Base-by-base conservation (phyloP, 495 filamentous ascomycete species). In the Wilcoxina mikolae region DNA sequence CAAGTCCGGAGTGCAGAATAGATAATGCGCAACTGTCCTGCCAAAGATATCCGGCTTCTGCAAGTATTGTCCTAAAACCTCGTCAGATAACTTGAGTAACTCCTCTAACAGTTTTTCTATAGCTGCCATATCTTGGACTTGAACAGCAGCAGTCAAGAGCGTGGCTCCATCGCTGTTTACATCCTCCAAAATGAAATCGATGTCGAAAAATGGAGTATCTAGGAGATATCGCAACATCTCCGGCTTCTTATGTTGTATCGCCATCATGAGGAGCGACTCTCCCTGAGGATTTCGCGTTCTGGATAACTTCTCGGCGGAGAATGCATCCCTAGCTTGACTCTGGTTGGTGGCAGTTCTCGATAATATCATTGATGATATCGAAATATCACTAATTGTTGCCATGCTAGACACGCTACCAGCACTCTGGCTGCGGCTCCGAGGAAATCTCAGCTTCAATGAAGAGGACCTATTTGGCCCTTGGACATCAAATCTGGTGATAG, bases 251-350 rank as follows among this genome's bases (percentile, higher is more conserved):
- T 80, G 77, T 61, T 95, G 87, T 28, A 95, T 76, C 5, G 90
- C 87, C 88, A 99, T 96, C 93, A 96, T 99, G 15, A 80, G 76
- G 18, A 95, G 77, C 3, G 89, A 94, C 62, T 94, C 82, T 1
- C 91, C 90, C 25, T 58, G 55, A 26, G 56, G 42, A 17, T 66
- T 66, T 25, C 63, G 56, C 22, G 63, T 66, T 42, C 57, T 66
- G 28, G 63, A 55, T 18, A 66, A 33, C 24, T 66, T 66, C 28
- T 66, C 63, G 3, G 43, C 51, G 1, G 62, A 65, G 35, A 62
- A 66, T 12, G 50, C 55, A 46, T 66, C 63, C 11, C 41, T 49
- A n/a, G 39, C 54, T 52, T 65, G 62, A 31, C 62, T 65, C 22
- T 61, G 62, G 4, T 54, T 55, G 15, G 62, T 65, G 23, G 53